A percentile compares a stretch with the other conserved stretches of the same genome.
Evolutionary conservation across 257 asterid genomes (phyloP).

Genomic region (Coffea eugenioides): DNA sequence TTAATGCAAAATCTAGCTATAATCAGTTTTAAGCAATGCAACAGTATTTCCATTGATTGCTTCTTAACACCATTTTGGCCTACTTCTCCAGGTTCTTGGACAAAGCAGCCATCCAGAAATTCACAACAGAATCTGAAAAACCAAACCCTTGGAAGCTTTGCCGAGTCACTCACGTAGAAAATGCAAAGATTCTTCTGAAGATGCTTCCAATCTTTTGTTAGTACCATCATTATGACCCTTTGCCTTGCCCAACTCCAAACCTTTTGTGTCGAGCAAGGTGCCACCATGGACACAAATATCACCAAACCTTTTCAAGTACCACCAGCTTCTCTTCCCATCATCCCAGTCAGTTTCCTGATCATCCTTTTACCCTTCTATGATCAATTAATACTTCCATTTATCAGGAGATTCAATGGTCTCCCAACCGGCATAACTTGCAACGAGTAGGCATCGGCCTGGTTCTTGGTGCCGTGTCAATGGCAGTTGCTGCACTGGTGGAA

Average conservation of each 20-base stretch:
- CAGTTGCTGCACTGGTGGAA: constrained; percentile 58
- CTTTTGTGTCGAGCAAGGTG: constrained; percentile 66
- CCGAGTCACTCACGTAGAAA: constrained; percentile 81
- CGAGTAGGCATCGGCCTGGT: constrained; percentile 71
- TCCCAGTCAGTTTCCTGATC: constrained; percentile 52
- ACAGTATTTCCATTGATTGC: not conserved
- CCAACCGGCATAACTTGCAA: constrained; percentile 73
- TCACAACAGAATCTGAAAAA: constrained; percentile 18
- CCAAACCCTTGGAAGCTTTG: constrained; percentile 63
- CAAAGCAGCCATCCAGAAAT: constrained; percentile 57
- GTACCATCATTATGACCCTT: constrained; percentile 76
- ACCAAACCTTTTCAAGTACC: constrained; percentile 50
- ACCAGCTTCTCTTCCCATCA: constrained; percentile 66
- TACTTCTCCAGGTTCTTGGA: constrained; percentile 49
- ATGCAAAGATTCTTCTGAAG: constrained; percentile 59
- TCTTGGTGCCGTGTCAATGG: constrained; percentile 64
- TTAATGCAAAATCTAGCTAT: no score
- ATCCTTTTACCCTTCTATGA: constrained; percentile 59
- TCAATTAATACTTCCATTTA: constrained; percentile 48
- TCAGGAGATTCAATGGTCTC: constrained; percentile 49
- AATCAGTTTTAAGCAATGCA: no score
- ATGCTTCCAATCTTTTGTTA: constrained; percentile 63
- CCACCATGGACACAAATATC: constrained; percentile 64
- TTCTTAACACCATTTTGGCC: not conserved
- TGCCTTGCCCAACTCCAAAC: constrained; percentile 83